Percentiles rank a stretch among this genome's conserved stretches.
Conservation (phyloP, 352 stramenopile genomes). For the Phytophthora uliginosa region DNA sequence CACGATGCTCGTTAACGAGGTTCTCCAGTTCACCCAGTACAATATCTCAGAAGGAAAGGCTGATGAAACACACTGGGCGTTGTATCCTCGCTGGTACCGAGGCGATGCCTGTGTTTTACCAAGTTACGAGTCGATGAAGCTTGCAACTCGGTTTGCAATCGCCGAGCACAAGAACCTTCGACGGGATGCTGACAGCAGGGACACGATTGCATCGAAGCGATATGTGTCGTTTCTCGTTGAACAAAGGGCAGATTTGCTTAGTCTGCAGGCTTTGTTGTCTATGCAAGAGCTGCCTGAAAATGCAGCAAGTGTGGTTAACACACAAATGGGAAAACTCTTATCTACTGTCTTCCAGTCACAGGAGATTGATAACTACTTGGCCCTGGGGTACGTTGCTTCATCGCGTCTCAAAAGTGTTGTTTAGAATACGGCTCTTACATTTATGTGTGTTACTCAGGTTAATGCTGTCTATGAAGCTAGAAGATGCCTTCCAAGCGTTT, state of each 20-base stretch:
- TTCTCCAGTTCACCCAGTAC: constrained; percentile 59
- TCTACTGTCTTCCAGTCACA: constrained; percentile 80
- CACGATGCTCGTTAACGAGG: constrained; percentile 61
- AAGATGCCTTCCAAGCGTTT: constrained; percentile 78
- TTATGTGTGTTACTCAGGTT: constrained; percentile 36
- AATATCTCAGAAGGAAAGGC: constrained; percentile 11
- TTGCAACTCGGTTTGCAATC: constrained; percentile 71
- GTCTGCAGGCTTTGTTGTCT: constrained; percentile 69
- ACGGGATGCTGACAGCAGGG: constrained; percentile 23
- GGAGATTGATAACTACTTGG: constrained; percentile 77
- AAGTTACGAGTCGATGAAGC: constrained; percentile 60
- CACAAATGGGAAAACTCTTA: constrained; percentile 65
- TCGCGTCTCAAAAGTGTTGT: neutral
- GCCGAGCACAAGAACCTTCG: constrained; percentile 60
- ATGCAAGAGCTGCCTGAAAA: constrained; percentile 73
- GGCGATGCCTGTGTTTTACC: constrained; percentile 62
- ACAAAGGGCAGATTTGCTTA: constrained; percentile 72
- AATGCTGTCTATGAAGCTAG: constrained; percentile 83
- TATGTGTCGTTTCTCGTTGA: constrained; percentile 78
- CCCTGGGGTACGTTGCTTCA: constrained; percentile 53
- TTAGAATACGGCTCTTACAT: neutral
- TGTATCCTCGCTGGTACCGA: constrained; percentile 75
- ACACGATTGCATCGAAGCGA: constrained; percentile 68
- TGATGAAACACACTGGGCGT: constrained; percentile 17
- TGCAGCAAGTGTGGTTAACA: constrained; percentile 50